Base-by-base conservation (phyloP, 768 basidiomycete species). In the Lanmaoa pseudosensibilis region DNA sequence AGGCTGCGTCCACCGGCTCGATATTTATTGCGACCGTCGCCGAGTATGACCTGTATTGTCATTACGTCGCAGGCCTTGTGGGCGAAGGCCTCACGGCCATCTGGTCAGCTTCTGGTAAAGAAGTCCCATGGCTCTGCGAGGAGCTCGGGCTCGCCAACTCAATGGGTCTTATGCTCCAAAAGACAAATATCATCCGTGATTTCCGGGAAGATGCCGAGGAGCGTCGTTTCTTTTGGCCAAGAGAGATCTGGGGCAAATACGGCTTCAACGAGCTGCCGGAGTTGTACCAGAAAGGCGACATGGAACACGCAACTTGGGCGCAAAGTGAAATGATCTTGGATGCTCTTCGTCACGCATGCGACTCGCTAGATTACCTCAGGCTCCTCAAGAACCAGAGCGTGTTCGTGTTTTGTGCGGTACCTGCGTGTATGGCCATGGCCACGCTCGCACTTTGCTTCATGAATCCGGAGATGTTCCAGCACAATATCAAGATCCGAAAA, bases 141-240 rank as follows among this genome's bases (percentile, higher is more conserved):
- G 91, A 97, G 69, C 84, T 97, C 57, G 90, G 90, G 61, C 81
- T 98, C 3, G 86, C 89, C 65, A 96, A 97, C 75, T 89, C 89
- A 11, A 92, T 97, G 88, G 96, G 96, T n/a, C 80, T 94, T 32
- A 77, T 98, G 44, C 83, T 99, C 12, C 96, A 99, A 73, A 99
- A 99, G 75, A 97, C 94, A 27, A 99, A 99, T 72, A 97, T 99
- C 72, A 92, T 94, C 52, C 91, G 96, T 56, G 96, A 99, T 73
- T 92, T 84, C 76, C 84, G 89, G 44, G 96, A 99, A 72, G 96
- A 99, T 70, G 80, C 85, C 15, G 88, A 95, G 41, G 81, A 95
- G 25, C 77, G 79, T 9, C 83, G 96, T 41, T 89, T 82, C 67
- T 98, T 98, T 80, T 99, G 97, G 95, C 96, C 96, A 0, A 81